These are phyloP conservation scores for Backusella circina DNA, from an alignment of 192 early-diverging fungal genomes.

Conservation along the genomic window DNA sequence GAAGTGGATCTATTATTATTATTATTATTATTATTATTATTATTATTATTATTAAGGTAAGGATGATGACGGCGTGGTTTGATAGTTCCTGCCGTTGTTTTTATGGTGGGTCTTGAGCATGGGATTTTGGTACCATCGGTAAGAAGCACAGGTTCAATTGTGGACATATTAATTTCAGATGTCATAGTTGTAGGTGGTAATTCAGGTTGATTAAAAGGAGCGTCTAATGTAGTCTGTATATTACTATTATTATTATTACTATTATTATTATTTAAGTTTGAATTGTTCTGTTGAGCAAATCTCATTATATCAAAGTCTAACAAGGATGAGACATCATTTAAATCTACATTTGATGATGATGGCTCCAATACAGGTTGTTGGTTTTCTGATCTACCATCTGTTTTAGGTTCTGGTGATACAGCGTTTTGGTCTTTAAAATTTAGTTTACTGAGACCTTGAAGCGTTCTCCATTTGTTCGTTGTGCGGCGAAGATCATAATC, in stretches of 20 bases:
- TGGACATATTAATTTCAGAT: not conserved
- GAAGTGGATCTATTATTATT: not conserved
- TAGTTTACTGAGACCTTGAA: not conserved
- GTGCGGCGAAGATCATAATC: conserved; percentile 18
- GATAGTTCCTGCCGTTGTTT: not conserved
- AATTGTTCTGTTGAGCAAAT: not conserved
- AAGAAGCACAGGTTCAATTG: not conserved
- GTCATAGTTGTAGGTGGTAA: not conserved
- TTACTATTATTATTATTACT: no score
- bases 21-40: not conserved
- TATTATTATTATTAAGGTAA: not conserved
- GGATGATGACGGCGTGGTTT: not conserved
- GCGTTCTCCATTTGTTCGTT: not conserved
- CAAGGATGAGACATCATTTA: not conserved
- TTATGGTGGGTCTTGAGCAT: not conserved
- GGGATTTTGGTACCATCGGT: not conserved
- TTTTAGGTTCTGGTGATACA: not conserved
- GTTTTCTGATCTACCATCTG: not conserved
- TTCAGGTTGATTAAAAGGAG: not conserved
- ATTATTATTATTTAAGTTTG: not conserved
- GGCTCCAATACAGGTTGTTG: not conserved
- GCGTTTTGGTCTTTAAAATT: not conserved
- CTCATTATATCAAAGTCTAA: not conserved
- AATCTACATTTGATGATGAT: not conserved
- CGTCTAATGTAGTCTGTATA: not conserved